A percentile compares a stretch with the other conserved stretches of the same genome.
These are phyloP conservation scores for Pythium rhizo-oryzae DNA, from an alignment of 352 stramenopile genomes.

Conservation along the genomic window DNA sequence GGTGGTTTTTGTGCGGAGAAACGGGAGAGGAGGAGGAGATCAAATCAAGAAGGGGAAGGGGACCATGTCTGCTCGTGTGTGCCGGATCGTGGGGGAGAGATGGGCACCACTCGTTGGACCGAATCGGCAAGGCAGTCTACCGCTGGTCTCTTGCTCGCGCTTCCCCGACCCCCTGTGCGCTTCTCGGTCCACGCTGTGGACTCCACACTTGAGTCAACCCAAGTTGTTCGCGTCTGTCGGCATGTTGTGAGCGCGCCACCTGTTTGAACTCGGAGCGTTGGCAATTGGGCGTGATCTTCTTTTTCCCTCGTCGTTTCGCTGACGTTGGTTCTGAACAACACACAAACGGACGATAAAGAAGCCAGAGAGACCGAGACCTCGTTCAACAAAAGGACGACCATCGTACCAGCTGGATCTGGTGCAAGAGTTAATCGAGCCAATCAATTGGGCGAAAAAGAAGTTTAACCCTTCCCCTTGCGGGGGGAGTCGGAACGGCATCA, in stretches of 20 bases:
- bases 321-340: neutral
- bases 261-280: constrained; percentile 3
- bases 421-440: constrained; percentile 1
- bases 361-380: neutral
- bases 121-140: neutral
- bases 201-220: too few species aligned
- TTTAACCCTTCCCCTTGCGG: neutral
- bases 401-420: neutral
- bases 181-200: neutral
- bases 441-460: neutral
- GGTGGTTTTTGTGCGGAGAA: neutral
- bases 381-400: neutral
- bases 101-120: constrained; percentile 1
- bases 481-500: neutral
- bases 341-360: neutral
- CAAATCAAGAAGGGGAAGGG: neutral
- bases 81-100: neutral
- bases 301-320: neutral
- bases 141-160: neutral
- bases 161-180: neutral
- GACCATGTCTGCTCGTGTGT: constrained; percentile 7
- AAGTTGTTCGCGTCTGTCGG: neutral
- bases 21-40: neutral
- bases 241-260: neutral
- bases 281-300: neutral